Conservation (phyloP, 306 rosid species). For the Rosa persica region DNA sequence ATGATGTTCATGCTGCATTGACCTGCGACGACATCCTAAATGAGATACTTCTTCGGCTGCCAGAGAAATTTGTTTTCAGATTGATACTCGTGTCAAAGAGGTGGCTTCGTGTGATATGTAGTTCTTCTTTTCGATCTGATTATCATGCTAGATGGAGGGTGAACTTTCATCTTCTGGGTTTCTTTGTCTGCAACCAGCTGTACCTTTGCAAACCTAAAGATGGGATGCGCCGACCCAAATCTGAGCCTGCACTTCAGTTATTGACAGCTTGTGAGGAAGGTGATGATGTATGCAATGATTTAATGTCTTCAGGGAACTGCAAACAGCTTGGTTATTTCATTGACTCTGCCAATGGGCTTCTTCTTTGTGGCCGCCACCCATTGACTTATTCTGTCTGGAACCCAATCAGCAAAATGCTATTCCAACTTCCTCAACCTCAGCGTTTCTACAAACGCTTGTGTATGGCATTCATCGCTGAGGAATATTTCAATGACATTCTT, state of each 20-base stretch:
- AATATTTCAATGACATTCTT: slow-evolving; percentile 30
- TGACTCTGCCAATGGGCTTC: slow-evolving; percentile 59
- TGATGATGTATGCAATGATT: slow-evolving; percentile 42
- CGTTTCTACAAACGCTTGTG: slow-evolving; percentile 59
- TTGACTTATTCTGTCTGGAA: slow-evolving; percentile 59
- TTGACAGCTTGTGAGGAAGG: slow-evolving; percentile 75
- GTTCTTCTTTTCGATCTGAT: slow-evolving; percentile 45
- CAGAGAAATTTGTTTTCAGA: slow-evolving; percentile 50
- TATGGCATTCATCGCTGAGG: slow-evolving; percentile 61
- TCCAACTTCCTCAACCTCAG: slow-evolving; percentile 62
- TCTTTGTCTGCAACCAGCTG: slow-evolving; percentile 59
- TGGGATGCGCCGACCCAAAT: slow-evolving; percentile 55
- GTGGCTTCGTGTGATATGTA: slow-evolving; percentile 62
- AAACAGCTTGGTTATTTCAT: slow-evolving; percentile 68
- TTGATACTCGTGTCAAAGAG: slow-evolving; percentile 53
- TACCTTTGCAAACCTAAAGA: slow-evolving; percentile 63
- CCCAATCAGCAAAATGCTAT: slow-evolving; percentile 44
- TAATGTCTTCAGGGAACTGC: slow-evolving; percentile 49
- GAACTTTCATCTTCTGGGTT: slow-evolving; percentile 58
- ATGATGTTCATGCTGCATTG: slow-evolving; percentile 46
- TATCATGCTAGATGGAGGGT: slow-evolving; percentile 51
- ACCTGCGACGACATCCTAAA: slow-evolving; percentile 65
- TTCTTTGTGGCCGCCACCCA: slow-evolving; percentile 75
- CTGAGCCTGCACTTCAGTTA: slow-evolving; percentile 66
- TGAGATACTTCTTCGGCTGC: slow-evolving; percentile 62